Evolutionary conservation across 306 rosid genomes (phyloP).

Genomic region (Cyamopsis tetragonoloba): DNA sequence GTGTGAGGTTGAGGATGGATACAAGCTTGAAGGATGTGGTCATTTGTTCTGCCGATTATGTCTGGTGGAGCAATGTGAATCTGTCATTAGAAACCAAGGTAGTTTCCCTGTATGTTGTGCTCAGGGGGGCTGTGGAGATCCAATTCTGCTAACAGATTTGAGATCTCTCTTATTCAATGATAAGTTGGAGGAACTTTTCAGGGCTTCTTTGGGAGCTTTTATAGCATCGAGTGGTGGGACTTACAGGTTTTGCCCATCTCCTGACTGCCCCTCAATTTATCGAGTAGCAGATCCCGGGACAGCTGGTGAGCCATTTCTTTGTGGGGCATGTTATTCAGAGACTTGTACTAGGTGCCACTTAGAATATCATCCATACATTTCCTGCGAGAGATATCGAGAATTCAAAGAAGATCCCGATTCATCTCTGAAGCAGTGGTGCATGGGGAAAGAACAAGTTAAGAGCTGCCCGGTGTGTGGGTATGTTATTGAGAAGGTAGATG

Average conservation of each 20-base stretch:
- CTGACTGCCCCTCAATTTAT: slow-evolving; percentile 86
- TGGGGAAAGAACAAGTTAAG: slow-evolving; percentile 74
- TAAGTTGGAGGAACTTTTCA: slow-evolving; percentile 82
- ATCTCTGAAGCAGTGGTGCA: slow-evolving; percentile 80
- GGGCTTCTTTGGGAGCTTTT: slow-evolving; percentile 81
- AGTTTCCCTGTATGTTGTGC: slow-evolving; percentile 73
- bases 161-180: slow-evolving; percentile 49
- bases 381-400: slow-evolving; percentile 69
- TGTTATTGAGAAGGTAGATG: slow-evolving; percentile 78
- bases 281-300: slow-evolving; percentile 48
- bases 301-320: slow-evolving; percentile 57
- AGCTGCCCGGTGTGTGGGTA: slow-evolving; percentile 60
- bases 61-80: slow-evolving; percentile 81
- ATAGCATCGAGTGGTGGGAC: slow-evolving; percentile 55
- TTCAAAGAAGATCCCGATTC: slow-evolving; percentile 83
- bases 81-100: slow-evolving; percentile 69
- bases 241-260: slow-evolving; percentile 85
- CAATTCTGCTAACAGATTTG: slow-evolving; percentile 55
- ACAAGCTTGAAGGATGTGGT: slow-evolving; percentile 67
- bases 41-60: slow-evolving; percentile 68
- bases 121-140: slow-evolving; percentile 45
- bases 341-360: slow-evolving; percentile 83
- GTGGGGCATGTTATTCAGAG: slow-evolving; percentile 85
- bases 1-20: slow-evolving; percentile 81
- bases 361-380: slow-evolving; percentile 76